Conservation (phyloP, 169 alveolate species). For the Babesia bigemina region DNA sequence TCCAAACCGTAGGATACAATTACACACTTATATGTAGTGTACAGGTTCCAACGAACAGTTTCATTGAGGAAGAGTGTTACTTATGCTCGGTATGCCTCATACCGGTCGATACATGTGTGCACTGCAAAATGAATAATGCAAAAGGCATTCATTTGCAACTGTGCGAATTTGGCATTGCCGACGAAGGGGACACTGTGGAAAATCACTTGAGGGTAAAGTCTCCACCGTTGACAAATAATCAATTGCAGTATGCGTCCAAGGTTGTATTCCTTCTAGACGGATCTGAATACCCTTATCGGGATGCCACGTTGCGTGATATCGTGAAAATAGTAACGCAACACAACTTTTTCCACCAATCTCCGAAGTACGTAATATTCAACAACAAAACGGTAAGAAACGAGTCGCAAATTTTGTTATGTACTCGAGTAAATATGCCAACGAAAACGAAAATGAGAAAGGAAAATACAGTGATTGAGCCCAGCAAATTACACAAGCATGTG, state of each 20-base stretch:
- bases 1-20: slow-evolving; percentile 39
- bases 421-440: not conserved
- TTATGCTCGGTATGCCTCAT: slow-evolving; percentile 44
- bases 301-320: slow-evolving; percentile 10
- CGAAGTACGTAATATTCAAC: slow-evolving; percentile 60
- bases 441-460: not conserved
- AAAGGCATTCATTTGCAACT: slow-evolving; percentile 11
- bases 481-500: not conserved
- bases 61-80: slow-evolving; percentile 43
- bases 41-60: slow-evolving; percentile 51
- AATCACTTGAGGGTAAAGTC: slow-evolving; percentile 22
- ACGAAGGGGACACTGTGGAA: slow-evolving; percentile 30
- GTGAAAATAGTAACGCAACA: slow-evolving; percentile 49
- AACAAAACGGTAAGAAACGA: slow-evolving; percentile 44
- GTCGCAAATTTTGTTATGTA: not conserved
- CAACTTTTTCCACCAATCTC: slow-evolving; percentile 50
- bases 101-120: slow-evolving; percentile 27
- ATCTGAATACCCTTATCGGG: not conserved
- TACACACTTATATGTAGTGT: too few species aligned
- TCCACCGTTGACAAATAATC: not conserved
- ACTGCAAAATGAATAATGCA: not conserved
- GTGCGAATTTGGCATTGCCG: slow-evolving; percentile 29
- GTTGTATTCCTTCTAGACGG: slow-evolving; percentile 9
- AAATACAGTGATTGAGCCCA: not conserved
- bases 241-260: slow-evolving; percentile 9